Percentiles rank a stretch among this genome's conserved stretches.
These are phyloP conservation scores for Tetragonia tetragonoides DNA, from an alignment of 148 eudicot species.

Conservation along the genomic window DNA sequence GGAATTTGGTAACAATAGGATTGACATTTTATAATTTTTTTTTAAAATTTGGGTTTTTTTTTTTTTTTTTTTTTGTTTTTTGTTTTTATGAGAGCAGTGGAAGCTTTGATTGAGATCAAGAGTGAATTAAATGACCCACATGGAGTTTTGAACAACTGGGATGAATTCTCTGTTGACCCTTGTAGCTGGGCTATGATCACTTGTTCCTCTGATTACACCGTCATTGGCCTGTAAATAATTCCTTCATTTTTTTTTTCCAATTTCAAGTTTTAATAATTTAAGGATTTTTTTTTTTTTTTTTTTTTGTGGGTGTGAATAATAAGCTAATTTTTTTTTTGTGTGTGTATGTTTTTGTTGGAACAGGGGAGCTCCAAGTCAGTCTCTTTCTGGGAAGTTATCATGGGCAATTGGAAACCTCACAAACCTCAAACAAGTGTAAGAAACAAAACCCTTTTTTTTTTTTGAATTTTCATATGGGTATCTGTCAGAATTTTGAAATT, in stretches of 20 bases:
- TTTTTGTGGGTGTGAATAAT: not conserved
- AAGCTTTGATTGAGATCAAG: conserved; percentile 71
- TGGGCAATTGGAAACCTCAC: conserved; percentile 71
- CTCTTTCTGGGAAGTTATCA: conserved; percentile 75
- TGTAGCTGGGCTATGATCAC: conserved; percentile 99
- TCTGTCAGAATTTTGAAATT: not conserved
- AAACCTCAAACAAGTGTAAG: conserved; percentile 87
- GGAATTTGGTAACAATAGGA: not conserved
- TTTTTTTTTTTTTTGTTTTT: conserved; percentile 12
- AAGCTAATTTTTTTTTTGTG: not conserved
- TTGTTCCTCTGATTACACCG: conserved; percentile 77
- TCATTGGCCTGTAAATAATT: conserved; percentile 59
- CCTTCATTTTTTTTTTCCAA: not conserved
- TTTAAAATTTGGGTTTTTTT: not conserved
- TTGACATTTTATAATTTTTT: conserved; percentile 9
- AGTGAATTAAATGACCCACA: conserved; percentile 61
- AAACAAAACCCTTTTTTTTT: not conserved
- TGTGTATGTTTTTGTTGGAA: not conserved
- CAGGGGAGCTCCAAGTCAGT: conserved; percentile 97
- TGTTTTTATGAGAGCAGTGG: conserved; percentile 39
- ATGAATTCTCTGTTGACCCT: conserved; percentile 94
- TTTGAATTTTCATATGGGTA: not conserved
- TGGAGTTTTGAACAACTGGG: conserved; percentile 82
- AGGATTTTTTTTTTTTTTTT: not conserved
- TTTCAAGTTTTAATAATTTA: too few species aligned